Evolutionary conservation across 1,284 basidiomycete species (phyloP), one percentile per base, ranked within the genome.

Genomic region (Butyriboletus appendiculatus): DNA sequence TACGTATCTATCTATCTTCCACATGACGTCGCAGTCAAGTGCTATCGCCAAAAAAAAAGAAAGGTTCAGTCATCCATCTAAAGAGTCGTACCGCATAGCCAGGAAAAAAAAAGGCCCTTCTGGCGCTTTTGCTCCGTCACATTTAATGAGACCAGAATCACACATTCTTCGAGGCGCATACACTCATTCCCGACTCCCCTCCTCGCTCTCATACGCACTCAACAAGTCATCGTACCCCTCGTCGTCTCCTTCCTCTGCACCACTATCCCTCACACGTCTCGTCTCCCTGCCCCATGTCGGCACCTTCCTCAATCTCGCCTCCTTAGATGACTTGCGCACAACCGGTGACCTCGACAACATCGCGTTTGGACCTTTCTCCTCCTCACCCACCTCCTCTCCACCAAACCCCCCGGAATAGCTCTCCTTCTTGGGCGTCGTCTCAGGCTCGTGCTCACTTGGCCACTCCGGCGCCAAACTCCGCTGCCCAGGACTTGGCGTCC

Each of bases 191-290:
- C 63, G 62, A 41, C 70, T 66, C 28, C 72, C 73, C 47, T 80
- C 80, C 60, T 90, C 88, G 63, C 88, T 90, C 70, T 90, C 88
- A 62, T 91, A 91, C 24, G 87, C 87, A 65, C 85, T 88, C 59
- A 90, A 67, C 52, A 90, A 65, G 30, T 90, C 88, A 58, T 86
- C 86, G 54, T 90, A 90, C 7, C 85, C 87, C 65, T 90, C 88
- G 59, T 90, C 88, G 57, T 90, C 87, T 3, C 88, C 88, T 52
- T 89, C 86, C 48, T 86, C 83, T 1, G 85, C 86, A 28, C 76
- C 81, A 62, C 84, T 88, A 40, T 85, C 82, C 45, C 80, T 74
- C 47, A 63, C 64, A 34, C 67, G 71, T 50, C 72, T 73, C 47
- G 55, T 53, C 33, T 72, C 74, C 45, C 71, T 74, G 38, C 70